Conservation (phyloP, 2,329 filamentous ascomycete species). For the Tolypocladium tundrense region DNA sequence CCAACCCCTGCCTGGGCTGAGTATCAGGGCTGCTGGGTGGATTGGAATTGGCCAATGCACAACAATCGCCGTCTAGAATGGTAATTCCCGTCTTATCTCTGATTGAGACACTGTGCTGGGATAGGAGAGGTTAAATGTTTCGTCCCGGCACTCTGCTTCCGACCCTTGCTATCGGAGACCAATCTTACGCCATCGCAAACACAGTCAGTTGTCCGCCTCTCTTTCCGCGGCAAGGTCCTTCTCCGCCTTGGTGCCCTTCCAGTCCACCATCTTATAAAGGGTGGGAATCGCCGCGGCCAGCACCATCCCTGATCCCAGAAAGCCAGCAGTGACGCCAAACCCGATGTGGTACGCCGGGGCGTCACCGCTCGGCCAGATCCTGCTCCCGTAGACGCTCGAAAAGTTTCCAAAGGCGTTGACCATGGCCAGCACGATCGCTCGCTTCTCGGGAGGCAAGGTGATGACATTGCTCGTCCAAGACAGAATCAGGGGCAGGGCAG, state of each 20-base stretch:
- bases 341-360: slow-evolving; percentile 14
- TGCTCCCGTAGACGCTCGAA: slow-evolving; percentile 19
- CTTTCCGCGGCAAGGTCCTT: background rate
- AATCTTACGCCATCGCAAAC: background rate
- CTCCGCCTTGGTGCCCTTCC: background rate
- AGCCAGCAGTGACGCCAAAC: slow-evolving; percentile 17
- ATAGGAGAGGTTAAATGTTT: too few species aligned
- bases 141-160: too few species aligned
- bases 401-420: slow-evolving; percentile 21
- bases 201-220: background rate
- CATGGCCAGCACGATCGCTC: slow-evolving; percentile 20
- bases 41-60: too few species aligned
- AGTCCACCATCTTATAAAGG: background rate
- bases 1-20: too few species aligned
- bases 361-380: slow-evolving; percentile 17
- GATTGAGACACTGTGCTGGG: too few species aligned
- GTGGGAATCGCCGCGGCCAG: slow-evolving; percentile 11
- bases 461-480: slow-evolving; percentile 18
- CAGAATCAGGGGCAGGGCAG: slow-evolving; percentile 6
- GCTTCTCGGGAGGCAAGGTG: slow-evolving; percentile 17
- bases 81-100: too few species aligned
- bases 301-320: slow-evolving; percentile 11
- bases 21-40: too few species aligned
- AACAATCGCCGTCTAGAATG: too few species aligned
- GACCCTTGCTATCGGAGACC: too few species aligned